Conservation (phyloP, 257 asterid species). For the Cruciata laevipes region DNA sequence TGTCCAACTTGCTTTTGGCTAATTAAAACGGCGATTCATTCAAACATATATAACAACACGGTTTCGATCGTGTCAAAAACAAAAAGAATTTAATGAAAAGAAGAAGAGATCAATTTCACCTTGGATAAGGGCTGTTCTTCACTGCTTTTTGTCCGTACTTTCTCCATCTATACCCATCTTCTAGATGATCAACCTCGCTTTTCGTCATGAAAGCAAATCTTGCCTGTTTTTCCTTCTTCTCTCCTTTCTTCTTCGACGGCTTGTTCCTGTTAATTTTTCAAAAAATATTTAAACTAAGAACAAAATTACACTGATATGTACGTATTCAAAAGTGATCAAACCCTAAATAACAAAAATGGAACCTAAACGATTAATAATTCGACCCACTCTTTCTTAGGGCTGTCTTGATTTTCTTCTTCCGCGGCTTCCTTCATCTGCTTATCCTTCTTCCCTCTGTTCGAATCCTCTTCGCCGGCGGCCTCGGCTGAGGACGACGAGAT, state of each 20-base stretch:
- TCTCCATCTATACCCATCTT: conserved; percentile 89
- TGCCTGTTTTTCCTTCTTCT: conserved; percentile 60
- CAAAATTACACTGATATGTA: not conserved
- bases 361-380: not conserved
- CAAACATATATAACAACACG: conserved; percentile 1
- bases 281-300: not conserved
- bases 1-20: not conserved
- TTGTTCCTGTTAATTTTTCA: conserved; percentile 35
- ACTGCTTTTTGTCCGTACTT: conserved; percentile 89
- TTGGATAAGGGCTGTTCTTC: conserved; percentile 82
- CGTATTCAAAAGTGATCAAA: not conserved
- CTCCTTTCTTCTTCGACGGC: conserved; percentile 56
- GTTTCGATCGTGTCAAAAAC: not conserved
- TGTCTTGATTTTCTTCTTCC: conserved; percentile 31
- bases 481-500: conserved; percentile 49
- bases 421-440: conserved; percentile 22
- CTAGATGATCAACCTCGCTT: conserved; percentile 84
- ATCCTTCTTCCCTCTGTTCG: conserved; percentile 21
- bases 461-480: conserved; percentile 37
- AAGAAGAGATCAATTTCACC: conserved; percentile 24
- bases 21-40: no score
- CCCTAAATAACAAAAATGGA: not conserved
- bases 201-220: conserved; percentile 82
- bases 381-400: conserved; percentile 51
- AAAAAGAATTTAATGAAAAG: not conserved